These are phyloP conservation scores for Closterium sp. DNA, from an alignment of 139 green algal genomes.

Conservation along the genomic window DNA sequence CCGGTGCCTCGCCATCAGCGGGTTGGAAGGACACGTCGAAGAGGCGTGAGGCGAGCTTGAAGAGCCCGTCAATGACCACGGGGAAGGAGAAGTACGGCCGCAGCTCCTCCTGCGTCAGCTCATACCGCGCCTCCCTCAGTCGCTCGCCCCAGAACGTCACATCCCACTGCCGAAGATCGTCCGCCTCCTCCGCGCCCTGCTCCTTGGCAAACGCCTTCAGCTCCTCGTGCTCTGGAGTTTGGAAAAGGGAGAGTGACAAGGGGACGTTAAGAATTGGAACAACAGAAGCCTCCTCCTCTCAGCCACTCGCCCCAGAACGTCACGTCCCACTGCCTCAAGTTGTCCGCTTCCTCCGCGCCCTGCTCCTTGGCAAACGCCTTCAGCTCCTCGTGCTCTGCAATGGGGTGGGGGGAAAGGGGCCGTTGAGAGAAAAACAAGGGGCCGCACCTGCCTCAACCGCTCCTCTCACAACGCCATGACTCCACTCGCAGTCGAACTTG, in stretches of 20 bases:
- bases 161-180: slow-evolving; percentile 78
- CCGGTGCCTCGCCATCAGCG: slow-evolving; percentile 76
- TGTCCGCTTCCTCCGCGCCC: slow-evolving; percentile 20
- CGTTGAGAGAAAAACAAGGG: too few relatives aligned
- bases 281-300: slow-evolving; percentile 57
- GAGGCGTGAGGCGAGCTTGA: slow-evolving; percentile 79
- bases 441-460: too few relatives aligned
- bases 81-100: slow-evolving; percentile 84
- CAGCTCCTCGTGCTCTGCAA: slow-evolving; percentile 77
- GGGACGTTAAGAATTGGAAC: neutral
- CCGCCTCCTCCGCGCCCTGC: slow-evolving; percentile 13
- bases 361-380: slow-evolving; percentile 56
- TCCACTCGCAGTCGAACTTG: too few relatives aligned
- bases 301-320: slow-evolving; percentile 88
- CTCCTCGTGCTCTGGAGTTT: slow-evolving; percentile 76
- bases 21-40: slow-evolving; percentile 84
- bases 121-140: slow-evolving; percentile 63
- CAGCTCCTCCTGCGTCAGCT: slow-evolving; percentile 71
- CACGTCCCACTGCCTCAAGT: slow-evolving; percentile 79
- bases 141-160: slow-evolving; percentile 87
- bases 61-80: slow-evolving; percentile 84
- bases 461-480: too few relatives aligned
- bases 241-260: neutral
- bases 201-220: slow-evolving; percentile 61
- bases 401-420: neutral